Percentiles rank a stretch among this genome's conserved stretches.
Evolutionary conservation across 345 rosid species (phyloP).

Genomic region (Salix caprea): DNA sequence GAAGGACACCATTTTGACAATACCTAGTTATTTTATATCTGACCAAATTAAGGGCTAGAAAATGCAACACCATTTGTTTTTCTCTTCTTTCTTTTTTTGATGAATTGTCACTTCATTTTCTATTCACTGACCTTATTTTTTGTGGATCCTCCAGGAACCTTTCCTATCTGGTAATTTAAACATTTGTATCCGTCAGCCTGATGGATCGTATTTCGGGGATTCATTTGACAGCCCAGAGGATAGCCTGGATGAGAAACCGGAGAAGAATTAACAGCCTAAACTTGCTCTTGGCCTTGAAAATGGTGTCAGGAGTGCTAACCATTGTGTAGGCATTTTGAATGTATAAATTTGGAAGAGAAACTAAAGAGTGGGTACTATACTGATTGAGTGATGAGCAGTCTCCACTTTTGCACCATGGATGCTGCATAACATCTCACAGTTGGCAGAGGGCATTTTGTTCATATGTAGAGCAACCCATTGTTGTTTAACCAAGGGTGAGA

Average conservation of each 20-base stretch:
- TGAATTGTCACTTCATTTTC: background rate
- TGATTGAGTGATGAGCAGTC: conserved; percentile 35
- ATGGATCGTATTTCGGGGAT: conserved; percentile 72
- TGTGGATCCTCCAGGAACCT: conserved; percentile 48
- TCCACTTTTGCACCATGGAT: conserved; percentile 46
- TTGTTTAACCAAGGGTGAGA: conserved; percentile 26
- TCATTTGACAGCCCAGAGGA: conserved; percentile 45
- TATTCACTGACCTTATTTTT: background rate
- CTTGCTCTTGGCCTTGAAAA: conserved; percentile 16
- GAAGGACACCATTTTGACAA: background rate
- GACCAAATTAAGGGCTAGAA: background rate
- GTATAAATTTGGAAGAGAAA: conserved; percentile 51
- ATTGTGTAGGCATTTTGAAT: conserved; percentile 35
- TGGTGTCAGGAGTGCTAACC: conserved; percentile 43
- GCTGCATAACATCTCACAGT: conserved; percentile 26
- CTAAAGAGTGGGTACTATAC: conserved; percentile 18
- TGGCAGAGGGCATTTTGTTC: conserved; percentile 37
- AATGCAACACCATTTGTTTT: background rate
- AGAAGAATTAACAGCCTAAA: conserved; percentile 30
- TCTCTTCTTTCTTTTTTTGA: background rate
- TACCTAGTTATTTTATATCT: background rate
- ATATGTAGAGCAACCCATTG: conserved; percentile 34
- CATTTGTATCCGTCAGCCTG: conserved; percentile 59
- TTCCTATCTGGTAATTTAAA: conserved; percentile 65
- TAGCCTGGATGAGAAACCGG: conserved; percentile 37